Percentiles rank a stretch among this genome's conserved stretches.
Conservation (phyloP, 2,329 filamentous ascomycete species). For the Knoxdaviesia proteae region DNA sequence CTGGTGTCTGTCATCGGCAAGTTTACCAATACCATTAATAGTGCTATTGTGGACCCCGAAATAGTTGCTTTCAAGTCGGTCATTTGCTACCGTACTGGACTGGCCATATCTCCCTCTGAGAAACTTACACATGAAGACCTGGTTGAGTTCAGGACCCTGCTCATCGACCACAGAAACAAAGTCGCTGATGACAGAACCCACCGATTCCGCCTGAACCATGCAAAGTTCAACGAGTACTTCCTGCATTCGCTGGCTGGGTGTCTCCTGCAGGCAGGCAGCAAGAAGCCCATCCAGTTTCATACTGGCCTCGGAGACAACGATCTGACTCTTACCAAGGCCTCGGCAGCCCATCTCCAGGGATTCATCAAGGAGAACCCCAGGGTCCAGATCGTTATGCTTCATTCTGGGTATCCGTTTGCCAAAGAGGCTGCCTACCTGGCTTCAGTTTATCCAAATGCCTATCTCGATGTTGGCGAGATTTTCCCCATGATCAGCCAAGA, state of each 20-base stretch:
- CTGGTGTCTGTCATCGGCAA: conserved; percentile 14
- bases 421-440: conserved; percentile 62
- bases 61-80: conserved; percentile 70
- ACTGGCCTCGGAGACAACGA: conserved; percentile 69
- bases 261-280: conserved; percentile 15
- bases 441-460: conserved; percentile 57
- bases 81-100: conserved; percentile 60
- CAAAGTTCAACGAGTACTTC: conserved; percentile 47
- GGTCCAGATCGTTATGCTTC: conserved; percentile 58
- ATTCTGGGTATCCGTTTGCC: conserved; percentile 65
- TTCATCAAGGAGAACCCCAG: conserved; percentile 49
- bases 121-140: neutral
- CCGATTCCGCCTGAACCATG: conserved; percentile 29
- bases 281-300: conserved; percentile 67
- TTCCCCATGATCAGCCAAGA: conserved; percentile 61
- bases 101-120: conserved; percentile 17
- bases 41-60: conserved; percentile 30
- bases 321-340: conserved; percentile 46
- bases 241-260: conserved; percentile 30
- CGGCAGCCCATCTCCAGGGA: conserved; percentile 53
- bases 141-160: neutral
- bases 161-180: no score
- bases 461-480: conserved; percentile 64
- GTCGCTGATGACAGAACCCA: no score
- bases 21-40: conserved; percentile 24